Evolutionary conservation across 495 filamentous ascomycete species (phyloP).

Genomic region (Talaromyces ruber): DNA sequence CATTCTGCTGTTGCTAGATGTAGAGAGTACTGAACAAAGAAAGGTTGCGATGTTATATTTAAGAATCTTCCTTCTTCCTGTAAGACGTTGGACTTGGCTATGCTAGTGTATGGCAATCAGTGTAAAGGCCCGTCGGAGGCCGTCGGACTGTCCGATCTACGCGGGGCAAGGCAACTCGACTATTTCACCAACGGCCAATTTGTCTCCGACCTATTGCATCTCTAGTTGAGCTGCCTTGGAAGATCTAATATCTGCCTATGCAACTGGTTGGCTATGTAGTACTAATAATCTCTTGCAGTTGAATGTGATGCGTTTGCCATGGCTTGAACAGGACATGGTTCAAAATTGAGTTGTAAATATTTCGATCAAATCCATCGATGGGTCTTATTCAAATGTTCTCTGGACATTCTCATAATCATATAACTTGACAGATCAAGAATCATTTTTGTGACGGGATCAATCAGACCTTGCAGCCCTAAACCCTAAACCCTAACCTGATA

Average conservation of each 20-base stretch:
- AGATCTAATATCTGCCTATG: not conserved
- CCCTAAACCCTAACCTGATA: not conserved
- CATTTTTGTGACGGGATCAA: not conserved
- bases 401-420: not conserved
- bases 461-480: not conserved
- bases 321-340: not conserved
- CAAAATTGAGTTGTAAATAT: not conserved
- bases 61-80: not conserved
- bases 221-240: not conserved
- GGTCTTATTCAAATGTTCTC: not conserved
- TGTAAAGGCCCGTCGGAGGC: not conserved
- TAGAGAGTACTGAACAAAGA: not conserved
- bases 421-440: not conserved
- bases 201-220: not conserved
- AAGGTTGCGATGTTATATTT: not conserved
- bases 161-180: not conserved
- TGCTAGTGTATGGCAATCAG: not conserved
- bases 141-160: not conserved
- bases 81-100: not conserved
- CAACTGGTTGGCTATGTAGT: not conserved
- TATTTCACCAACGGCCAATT: not conserved
- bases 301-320: not conserved
- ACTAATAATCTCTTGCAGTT: not conserved
- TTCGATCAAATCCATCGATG: not conserved
- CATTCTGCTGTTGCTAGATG: constrained; percentile 24